phyloP scores from a whole-genome alignment of 2,329 filamentous ascomycete genomes.

The Microthyrium microscopicum region DNA sequence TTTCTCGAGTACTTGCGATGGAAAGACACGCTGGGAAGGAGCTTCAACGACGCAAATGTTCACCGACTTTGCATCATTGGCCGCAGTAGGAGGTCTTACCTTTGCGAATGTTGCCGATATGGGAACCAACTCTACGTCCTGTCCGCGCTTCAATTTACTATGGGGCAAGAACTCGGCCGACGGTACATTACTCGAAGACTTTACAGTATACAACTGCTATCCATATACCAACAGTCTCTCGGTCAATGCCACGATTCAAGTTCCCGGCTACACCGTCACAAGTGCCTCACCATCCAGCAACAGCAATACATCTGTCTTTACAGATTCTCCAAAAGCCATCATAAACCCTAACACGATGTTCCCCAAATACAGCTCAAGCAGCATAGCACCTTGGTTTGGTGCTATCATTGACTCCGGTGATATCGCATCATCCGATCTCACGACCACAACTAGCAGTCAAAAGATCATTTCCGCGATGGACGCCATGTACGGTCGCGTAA shows the following conservation, averaged over 20 bases:
- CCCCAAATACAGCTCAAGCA: not conserved
- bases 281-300: not conserved
- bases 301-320: not conserved
- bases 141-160: no score
- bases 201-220: no score
- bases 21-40: no score
- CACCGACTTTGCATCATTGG: no score
- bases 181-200: no score
- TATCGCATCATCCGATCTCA: not conserved
- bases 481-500: not conserved
- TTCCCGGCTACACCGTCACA: not conserved
- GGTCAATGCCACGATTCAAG: not conserved
- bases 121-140: no score
- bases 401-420: not conserved
- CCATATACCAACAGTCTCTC: no score
- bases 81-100: no score
- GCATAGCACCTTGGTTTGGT: not conserved
- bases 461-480: not conserved
- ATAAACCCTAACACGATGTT: slow-evolving; percentile 1
- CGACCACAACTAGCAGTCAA: not conserved
- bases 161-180: no score
- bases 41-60: no score
- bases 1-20: no score
- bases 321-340: not conserved
- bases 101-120: no score